Base-by-base conservation (phyloP, 1,284 basidiomycete species). In the Stereum hirsutum region DNA sequence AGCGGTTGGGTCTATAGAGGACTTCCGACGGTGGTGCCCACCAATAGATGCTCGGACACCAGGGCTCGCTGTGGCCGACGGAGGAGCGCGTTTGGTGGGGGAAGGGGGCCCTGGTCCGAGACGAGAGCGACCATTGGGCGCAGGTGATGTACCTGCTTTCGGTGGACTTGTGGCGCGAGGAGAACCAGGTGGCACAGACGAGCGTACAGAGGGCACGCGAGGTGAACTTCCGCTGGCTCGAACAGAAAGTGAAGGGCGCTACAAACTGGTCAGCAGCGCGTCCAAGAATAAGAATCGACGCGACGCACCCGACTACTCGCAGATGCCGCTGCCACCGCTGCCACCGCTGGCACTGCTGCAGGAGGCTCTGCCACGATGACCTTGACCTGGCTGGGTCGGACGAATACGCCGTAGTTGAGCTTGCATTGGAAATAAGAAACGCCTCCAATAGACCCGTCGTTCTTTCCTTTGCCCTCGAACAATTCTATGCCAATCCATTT, bases 401-500 rank as follows among this genome's bases (percentile, higher is more conserved):
- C 86, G 61, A 99, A 99, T 32, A 98, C 86, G 36, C 96, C 96
- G 61, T 89, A 70, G 28, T 72, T 70, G 42, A 74, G 69, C 52
- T 75, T 72, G 65, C 91, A 95, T 14, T 70, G 72, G 62, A 99
- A 99, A 68, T 99, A 99, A 6, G 65, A 55, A 45, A 83, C 70
- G 23, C 88, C 93, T 39, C 85, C 73, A 1, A 99, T 89, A 1
- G 80, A 76, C 2, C 96, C 96, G 56, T 99, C 88, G 67, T 99
- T 99, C 81, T 98, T 98, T 31, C 96, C 96, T 35, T 80, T 84
- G 4, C 75, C 61, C 51, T 87, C 81, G 40, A 70, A 78, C 43
- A 99, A 77, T 59, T 94, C 91, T 46, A 99, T 80, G 12, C 96
- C 96, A 46, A 97, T 76, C 96, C 96, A 99, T 65, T 87, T 86